Evolutionary conservation across 2,329 filamentous ascomycete genomes (phyloP).

Genomic region (Pseudogymnoascus sp.): DNA sequence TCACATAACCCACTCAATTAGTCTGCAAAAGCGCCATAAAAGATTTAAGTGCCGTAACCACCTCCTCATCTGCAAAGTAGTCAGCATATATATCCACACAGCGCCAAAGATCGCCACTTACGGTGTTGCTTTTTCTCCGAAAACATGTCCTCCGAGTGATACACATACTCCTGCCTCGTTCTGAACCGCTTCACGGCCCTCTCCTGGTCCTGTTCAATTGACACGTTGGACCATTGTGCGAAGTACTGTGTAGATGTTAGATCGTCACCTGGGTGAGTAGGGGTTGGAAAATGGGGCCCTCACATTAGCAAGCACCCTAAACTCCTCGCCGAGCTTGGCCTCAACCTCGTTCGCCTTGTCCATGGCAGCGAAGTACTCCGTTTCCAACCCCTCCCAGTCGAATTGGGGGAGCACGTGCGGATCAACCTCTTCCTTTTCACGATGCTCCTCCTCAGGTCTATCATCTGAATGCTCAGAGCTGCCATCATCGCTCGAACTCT

Average conservation of each 20-base stretch:
- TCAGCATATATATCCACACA: conserved; percentile 15
- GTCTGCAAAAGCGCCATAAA: conserved; percentile 44
- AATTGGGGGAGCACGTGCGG: conserved; percentile 35
- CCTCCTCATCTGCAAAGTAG: conserved; percentile 38
- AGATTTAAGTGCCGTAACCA: conserved; percentile 54
- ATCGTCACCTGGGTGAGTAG: too few species aligned
- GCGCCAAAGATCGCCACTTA: conserved; percentile 36
- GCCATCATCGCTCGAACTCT: background rate
- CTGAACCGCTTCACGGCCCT: conserved; percentile 75
- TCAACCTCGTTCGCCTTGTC: conserved; percentile 55
- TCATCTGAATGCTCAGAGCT: background rate
- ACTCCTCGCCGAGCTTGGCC: conserved; percentile 56
- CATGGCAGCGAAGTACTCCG: conserved; percentile 59
- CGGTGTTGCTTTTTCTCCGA: conserved; percentile 72
- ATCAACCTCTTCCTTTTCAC: background rate
- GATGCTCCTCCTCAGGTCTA: background rate
- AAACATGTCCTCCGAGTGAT: conserved; percentile 61
- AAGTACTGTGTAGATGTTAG: conserved; percentile 55
- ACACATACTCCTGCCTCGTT: conserved; percentile 69
- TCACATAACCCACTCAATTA: background rate
- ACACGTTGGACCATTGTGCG: conserved; percentile 66
- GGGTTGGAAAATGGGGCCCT: background rate
- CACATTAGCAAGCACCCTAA: conserved; percentile 58
- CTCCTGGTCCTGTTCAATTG: conserved; percentile 63
- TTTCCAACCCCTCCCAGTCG: conserved; percentile 71